Base-by-base conservation (phyloP, 352 stramenopile genomes). In the Pythium grandisporangium region DNA sequence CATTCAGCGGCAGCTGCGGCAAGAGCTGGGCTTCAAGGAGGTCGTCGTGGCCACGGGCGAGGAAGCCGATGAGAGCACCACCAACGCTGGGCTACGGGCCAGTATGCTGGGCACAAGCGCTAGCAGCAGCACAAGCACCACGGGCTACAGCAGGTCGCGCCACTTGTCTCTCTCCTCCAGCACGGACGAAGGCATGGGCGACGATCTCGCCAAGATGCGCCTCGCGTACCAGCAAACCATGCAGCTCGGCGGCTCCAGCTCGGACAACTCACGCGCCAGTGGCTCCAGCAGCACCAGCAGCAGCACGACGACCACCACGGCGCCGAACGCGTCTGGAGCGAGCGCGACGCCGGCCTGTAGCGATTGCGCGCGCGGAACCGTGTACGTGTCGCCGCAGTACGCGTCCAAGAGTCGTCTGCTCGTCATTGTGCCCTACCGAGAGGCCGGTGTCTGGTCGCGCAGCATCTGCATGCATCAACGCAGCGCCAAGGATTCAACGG, bases 381-480 rank as follows among this genome's bases (percentile, higher is more conserved):
- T 85, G 12, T 89, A 76, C 48, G 72, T 80, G 14, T 89, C 75
- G 10, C 63, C 56, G 7, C 37, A 52, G 21, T 89, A 84, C 46
- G 56, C 71, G 25, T 70, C 42, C 27, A 86, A 84, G 55, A 47
- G 68, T 33, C 55, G 79, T 0, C 34, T 93, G 38, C 62, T 93
- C 4, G 74, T 93, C 6, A 93, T 93, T 45, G 73, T 93, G 25
- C 77, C 79, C 14, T 90, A 93, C 42, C 66, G 77, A 30, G 76
- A 93, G 42, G 76, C 79, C 29, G 76, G 79, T n/a, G 84, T 93
- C 38, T 93, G 79, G 79, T 84, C 66, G 33, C 61, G 79, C 22
- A 89, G 74, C 29, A 93, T 93, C 53, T 85, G 69, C 58, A 84
- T 90, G 66, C 67, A 79, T 45, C 67, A 84, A 37, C 61, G 64